phyloP scores from a whole-genome alignment of 257 asterid species.

The Lycium ferocissimum region DNA sequence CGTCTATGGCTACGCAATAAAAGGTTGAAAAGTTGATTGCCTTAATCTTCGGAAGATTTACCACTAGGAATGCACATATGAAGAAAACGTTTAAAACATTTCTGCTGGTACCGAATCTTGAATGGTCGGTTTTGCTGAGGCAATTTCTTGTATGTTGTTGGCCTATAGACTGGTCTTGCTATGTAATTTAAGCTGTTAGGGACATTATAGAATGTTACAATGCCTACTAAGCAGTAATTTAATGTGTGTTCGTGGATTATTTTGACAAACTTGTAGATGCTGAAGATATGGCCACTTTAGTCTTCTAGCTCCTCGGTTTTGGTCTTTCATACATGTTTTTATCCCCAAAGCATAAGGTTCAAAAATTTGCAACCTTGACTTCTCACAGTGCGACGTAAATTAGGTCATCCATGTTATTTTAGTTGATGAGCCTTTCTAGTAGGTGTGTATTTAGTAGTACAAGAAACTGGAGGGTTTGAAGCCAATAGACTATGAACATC shows the following conservation, averaged over 20 bases:
- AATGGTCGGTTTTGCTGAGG: conserved; percentile 7
- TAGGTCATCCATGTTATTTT: conserved; percentile 19
- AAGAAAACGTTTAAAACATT: not conserved
- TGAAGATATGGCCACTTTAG: not conserved
- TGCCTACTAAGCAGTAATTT: not conserved
- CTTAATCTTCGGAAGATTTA: not conserved
- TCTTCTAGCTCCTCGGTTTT: conserved; percentile 6
- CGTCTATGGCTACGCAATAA: not conserved
- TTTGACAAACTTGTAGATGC: not conserved
- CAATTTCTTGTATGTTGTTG: not conserved
- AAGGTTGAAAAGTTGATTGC: conserved; percentile 4
- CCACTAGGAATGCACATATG: not conserved
- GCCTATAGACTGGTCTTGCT: not conserved
- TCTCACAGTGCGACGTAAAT: not conserved
- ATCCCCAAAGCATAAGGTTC: conserved; percentile 12
- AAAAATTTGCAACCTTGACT: not conserved
- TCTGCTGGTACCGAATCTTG: not conserved
- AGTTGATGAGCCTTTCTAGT: not conserved
- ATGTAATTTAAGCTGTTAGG: not conserved
- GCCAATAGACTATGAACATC: conserved; percentile 1
- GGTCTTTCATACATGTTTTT: not conserved
- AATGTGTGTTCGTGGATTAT: not conserved
- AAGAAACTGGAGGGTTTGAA: not conserved
- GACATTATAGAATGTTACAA: not conserved
- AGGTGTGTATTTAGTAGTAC: not conserved